Conservation (phyloP, 1,284 basidiomycete genomes). For the Cystobasidiaceae sp. region DNA sequence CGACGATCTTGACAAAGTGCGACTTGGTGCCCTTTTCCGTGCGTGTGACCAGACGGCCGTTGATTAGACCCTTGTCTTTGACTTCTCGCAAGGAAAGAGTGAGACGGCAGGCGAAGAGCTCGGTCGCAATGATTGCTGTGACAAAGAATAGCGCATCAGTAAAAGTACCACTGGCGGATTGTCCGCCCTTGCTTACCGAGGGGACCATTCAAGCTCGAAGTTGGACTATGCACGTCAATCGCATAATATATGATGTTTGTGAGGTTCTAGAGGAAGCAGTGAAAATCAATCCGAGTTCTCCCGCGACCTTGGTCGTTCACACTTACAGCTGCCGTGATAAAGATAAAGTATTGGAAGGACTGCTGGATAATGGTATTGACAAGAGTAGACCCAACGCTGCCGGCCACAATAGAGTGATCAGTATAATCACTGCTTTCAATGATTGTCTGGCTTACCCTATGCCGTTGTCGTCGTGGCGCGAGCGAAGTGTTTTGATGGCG, state of each 20-base stretch:
- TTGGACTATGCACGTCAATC: slow-evolving; percentile 6
- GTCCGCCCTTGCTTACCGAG: neutral
- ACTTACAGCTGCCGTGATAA: slow-evolving; percentile 20
- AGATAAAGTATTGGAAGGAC: slow-evolving; percentile 24
- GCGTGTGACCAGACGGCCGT: neutral
- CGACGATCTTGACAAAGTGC: neutral
- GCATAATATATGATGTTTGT: slow-evolving; percentile 21
- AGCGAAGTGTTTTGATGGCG: neutral
- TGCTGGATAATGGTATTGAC: slow-evolving; percentile 21
- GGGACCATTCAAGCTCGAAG: slow-evolving; percentile 16
- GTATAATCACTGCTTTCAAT: neutral
- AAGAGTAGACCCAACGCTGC: neutral
- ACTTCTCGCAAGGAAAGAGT: slow-evolving; percentile 11
- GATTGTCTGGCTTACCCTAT: neutral
- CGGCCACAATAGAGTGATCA: neutral
- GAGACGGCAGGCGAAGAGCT: slow-evolving; percentile 20
- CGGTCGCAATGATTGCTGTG: slow-evolving; percentile 21
- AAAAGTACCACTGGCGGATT: neutral
- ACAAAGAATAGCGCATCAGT: neutral
- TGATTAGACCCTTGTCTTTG: neutral
- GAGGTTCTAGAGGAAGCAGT: neutral
- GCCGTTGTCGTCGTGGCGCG: neutral
- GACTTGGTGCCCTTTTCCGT: neutral
- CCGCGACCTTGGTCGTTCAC: neutral
- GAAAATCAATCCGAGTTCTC: neutral